Conservation (phyloP, 352 stramenopile genomes). For the Elongisporangium anandrum region DNA sequence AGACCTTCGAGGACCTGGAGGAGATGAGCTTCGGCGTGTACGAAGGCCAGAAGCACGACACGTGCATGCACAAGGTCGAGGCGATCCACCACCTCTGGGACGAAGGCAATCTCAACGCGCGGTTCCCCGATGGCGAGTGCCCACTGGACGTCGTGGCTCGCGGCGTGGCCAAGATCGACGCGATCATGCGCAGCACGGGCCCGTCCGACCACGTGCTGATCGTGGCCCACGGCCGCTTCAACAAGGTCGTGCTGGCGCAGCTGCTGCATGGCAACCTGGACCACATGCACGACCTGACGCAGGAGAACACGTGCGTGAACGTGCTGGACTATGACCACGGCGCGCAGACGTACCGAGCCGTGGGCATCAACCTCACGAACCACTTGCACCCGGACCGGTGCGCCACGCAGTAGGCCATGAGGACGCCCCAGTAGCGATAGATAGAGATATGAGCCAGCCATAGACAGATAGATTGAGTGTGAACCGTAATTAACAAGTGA, state of each 20-base stretch:
- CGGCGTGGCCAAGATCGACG: constrained; percentile 60
- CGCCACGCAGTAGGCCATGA: constrained; percentile 12
- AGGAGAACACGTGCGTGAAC: constrained; percentile 86
- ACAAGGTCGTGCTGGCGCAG: constrained; percentile 75
- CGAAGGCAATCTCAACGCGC: constrained; percentile 36
- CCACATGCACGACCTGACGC: constrained; percentile 60
- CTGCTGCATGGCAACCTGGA: constrained; percentile 54
- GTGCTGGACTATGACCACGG: constrained; percentile 73
- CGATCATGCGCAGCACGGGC: constrained; percentile 27
- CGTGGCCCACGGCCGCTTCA: constrained; percentile 81
- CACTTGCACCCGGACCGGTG: constrained; percentile 36
- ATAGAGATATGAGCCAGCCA: constrained; percentile 4
- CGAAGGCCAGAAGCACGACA: constrained; percentile 53
- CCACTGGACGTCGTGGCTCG: constrained; percentile 63
- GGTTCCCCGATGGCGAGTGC: constrained; percentile 65
- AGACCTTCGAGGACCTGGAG: constrained; percentile 64
- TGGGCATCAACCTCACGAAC: constrained; percentile 69
- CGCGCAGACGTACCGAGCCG: constrained; percentile 44
- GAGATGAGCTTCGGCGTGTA: constrained; percentile 84
- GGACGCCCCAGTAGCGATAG: neutral
- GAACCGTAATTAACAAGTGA: neutral
- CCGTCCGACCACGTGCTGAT: constrained; percentile 65
- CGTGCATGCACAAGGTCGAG: constrained; percentile 27
- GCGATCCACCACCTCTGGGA: constrained; percentile 63
- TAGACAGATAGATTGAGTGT: constrained; percentile 1